These are phyloP conservation scores for Cladosporium sp. DNA, from an alignment of 2,329 filamentous ascomycete species.

Conservation along the genomic window DNA sequence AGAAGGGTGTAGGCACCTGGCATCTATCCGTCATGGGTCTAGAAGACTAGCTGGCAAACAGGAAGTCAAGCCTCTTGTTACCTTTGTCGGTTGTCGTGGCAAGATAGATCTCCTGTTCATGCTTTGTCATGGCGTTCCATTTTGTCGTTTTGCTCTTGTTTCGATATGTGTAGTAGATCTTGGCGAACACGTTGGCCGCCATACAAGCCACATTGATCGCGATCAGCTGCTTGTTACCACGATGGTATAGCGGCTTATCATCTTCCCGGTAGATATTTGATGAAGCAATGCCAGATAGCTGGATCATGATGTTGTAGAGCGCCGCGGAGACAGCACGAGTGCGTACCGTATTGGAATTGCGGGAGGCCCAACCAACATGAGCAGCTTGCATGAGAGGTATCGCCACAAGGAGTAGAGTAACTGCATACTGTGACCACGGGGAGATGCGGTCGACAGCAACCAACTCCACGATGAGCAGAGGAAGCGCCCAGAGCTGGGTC, in stretches of 20 bases:
- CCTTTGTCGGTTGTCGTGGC: slow-evolving; percentile 36
- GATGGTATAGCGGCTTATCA: background rate
- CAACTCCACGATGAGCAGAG: slow-evolving; percentile 55
- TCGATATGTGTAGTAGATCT: slow-evolving; percentile 6
- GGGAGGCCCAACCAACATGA: slow-evolving; percentile 43
- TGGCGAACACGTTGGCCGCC: slow-evolving; percentile 23
- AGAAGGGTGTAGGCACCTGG: background rate
- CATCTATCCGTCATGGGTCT: background rate
- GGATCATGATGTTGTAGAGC: slow-evolving; percentile 41
- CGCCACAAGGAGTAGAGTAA: slow-evolving; percentile 42
- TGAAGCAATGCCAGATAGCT: slow-evolving; percentile 47
- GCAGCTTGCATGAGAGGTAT: slow-evolving; percentile 45
- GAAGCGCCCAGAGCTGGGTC: slow-evolving; percentile 59
- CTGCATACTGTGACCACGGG: slow-evolving; percentile 39
- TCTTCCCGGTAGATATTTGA: slow-evolving; percentile 46
- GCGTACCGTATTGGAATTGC: slow-evolving; percentile 43
- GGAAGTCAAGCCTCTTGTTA: slow-evolving; percentile 40
- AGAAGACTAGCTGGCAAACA: background rate
- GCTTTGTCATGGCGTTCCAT: slow-evolving; percentile 51
- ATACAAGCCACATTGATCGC: slow-evolving; percentile 2
- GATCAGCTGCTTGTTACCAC: background rate
- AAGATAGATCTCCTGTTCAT: slow-evolving; percentile 52
- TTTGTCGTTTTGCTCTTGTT: slow-evolving; percentile 39
- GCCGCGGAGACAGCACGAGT: slow-evolving; percentile 44
- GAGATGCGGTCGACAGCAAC: slow-evolving; percentile 44